Evolutionary conservation across 257 asterid species (phyloP), one percentile per base, ranked within the genome.

Genomic region (Capsicum chinense): DNA sequence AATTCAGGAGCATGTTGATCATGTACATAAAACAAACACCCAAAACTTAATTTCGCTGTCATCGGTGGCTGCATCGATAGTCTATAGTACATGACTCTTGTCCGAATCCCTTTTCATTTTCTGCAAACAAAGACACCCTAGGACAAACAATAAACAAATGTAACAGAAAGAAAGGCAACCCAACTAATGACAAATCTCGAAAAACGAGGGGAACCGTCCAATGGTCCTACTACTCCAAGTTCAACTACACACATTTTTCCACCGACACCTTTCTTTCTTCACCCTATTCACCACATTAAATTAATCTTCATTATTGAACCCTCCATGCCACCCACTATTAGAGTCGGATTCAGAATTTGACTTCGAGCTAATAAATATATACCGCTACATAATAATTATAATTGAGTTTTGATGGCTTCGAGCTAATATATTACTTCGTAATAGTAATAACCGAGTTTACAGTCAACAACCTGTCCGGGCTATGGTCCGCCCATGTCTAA

Each of bases 101-200:
- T 19, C 68, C 68, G 19, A 19, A 62, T 13, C 68, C 33, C 14
- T 21, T 62, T 21, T 62, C 4, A 21, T 14, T 39, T 70, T 42
- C 79, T 42, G 56, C 79, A 42, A 42, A 70, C 56, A 70, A 56
- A 69, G 33, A 70, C 79, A 44, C 56, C 56, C 16, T 19, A 13
- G 59, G 21, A 50, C 57, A 74, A 21, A 52, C 47, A 52, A 42
- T 74, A 50, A 74, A 74, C 4, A 76, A 52, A 76, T 76, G 48
- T 15, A 76, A 8, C 9, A 76, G 37, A 76, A 76, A 50, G 63
- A 52, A 76, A 76, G 81, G 26, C 17, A 64, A 26, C 3, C 44
- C 62, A 76, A 50, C 21, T 50, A 73, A 74, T 35, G 21, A 21
- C 81, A 74, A 50, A 52, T 76, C 81, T 76, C 17, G 62, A 21